Conservation (phyloP, 176 grass and related monocot genomes). For the Triticum turgidum region DNA sequence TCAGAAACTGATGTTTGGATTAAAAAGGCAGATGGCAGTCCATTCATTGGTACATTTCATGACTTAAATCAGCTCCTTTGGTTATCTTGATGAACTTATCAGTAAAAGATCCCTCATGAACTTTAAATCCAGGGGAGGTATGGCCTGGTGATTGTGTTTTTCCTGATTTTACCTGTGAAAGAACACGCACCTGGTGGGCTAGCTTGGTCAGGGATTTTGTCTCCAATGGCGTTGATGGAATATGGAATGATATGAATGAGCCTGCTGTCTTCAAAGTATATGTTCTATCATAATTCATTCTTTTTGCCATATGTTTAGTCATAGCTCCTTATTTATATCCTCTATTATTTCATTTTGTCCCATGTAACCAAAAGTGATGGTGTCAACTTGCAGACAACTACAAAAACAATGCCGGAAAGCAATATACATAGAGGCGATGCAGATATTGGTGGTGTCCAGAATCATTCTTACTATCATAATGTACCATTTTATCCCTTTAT, state of each 20-base stretch:
- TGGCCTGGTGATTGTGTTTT: slow-evolving; percentile 99
- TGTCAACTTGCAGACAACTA: slow-evolving; percentile 61
- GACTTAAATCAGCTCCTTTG: slow-evolving; percentile 6
- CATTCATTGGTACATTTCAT: slow-evolving; percentile 68
- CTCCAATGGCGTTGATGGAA: slow-evolving; percentile 86
- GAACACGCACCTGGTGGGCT: slow-evolving; percentile 81
- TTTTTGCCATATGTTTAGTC: slow-evolving; percentile 25
- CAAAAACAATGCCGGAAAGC: slow-evolving; percentile 93
- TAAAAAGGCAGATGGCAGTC: slow-evolving; percentile 57
- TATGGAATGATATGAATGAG: slow-evolving; percentile 99
- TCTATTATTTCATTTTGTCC: slow-evolving; percentile 7
- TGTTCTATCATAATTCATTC: neutral
- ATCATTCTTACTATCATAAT: slow-evolving; percentile 95
- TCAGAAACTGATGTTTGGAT: slow-evolving; percentile 80
- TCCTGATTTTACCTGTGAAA: slow-evolving; percentile 86
- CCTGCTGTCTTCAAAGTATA: slow-evolving; percentile 84
- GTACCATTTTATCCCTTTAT: slow-evolving; percentile 40
- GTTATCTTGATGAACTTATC: neutral
- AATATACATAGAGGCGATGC: slow-evolving; percentile 87
- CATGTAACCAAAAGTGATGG: slow-evolving; percentile 14
- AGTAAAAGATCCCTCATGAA: slow-evolving; percentile 9
- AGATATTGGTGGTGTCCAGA: slow-evolving; percentile 74
- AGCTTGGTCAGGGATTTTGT: slow-evolving; percentile 77
- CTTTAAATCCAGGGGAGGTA: slow-evolving; percentile 63
- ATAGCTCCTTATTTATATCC: slow-evolving; percentile 7